Evolutionary conservation across 306 rosid genomes (phyloP).

Genomic region (Quercus glauca): DNA sequence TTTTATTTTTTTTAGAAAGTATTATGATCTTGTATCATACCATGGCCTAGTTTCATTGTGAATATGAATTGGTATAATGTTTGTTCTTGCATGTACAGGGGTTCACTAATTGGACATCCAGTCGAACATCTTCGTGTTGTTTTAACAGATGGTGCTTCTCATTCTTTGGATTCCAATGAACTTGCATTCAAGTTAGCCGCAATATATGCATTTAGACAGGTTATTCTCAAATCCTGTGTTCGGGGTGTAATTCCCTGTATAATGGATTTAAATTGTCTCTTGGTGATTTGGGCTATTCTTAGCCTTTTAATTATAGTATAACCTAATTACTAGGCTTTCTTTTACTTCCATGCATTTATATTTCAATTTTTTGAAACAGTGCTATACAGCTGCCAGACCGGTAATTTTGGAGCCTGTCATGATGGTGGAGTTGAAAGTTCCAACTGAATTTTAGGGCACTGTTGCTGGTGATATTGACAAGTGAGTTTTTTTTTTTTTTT

Average conservation of each 20-base stretch:
- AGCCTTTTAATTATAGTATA: constrained; percentile 10
- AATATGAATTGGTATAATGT: background rate
- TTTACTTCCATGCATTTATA: constrained; percentile 2
- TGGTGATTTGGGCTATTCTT: background rate
- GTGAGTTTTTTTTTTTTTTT: constrained; percentile 46
- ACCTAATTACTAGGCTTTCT: constrained; percentile 5
- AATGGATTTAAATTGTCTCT: constrained; percentile 3
- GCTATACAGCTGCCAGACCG: constrained; percentile 80
- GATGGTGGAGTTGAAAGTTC: constrained; percentile 96
- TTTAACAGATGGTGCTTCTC: constrained; percentile 94
- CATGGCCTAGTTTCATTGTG: background rate
- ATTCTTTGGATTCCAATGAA: constrained; percentile 97
- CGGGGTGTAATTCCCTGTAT: constrained; percentile 11
- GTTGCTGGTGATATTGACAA: constrained; percentile 96
- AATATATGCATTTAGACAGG: constrained; percentile 98
- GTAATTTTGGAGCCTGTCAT: constrained; percentile 95
- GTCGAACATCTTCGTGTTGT: constrained; percentile 85
- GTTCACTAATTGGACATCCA: constrained; percentile 95
- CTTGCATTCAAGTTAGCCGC: constrained; percentile 97
- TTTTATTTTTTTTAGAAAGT: background rate
- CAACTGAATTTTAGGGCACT: constrained; percentile 94
- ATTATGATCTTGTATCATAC: background rate
- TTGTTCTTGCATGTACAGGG: constrained; percentile 51
- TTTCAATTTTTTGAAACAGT: constrained; percentile 46
- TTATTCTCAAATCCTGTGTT: constrained; percentile 15